Conservation (phyloP, 1,139 yeast species). For the Pichia cactophila region DNA sequence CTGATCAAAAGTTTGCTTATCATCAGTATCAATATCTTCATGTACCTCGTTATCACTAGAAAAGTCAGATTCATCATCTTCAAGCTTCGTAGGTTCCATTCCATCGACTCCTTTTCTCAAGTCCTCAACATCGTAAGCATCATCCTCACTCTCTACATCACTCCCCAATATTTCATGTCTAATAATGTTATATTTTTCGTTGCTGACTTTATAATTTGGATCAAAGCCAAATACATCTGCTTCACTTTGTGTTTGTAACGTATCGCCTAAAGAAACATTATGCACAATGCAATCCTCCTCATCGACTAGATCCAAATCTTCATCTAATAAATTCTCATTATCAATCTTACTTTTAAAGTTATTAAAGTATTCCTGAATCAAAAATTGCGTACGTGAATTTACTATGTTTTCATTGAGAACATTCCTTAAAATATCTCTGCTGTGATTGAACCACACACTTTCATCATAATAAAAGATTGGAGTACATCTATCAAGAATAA, state of each 20-base stretch:
- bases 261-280: slow-evolving; percentile 47
- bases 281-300: slow-evolving; percentile 60
- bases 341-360: slow-evolving; percentile 42
- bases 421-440: slow-evolving; percentile 55
- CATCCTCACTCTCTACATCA: slow-evolving; percentile 30
- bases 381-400: slow-evolving; percentile 37
- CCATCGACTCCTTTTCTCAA: slow-evolving; percentile 20
- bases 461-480: slow-evolving; percentile 35
- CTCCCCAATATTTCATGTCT: slow-evolving; percentile 41
- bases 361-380: slow-evolving; percentile 48
- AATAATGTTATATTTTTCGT: slow-evolving; percentile 35
- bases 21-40: slow-evolving; percentile 18
- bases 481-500: slow-evolving; percentile 40
- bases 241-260: slow-evolving; percentile 38
- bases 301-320: slow-evolving; percentile 53
- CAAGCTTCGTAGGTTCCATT: background rate
- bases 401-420: slow-evolving; percentile 51
- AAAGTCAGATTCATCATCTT: slow-evolving; percentile 24
- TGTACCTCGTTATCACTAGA: slow-evolving; percentile 37
- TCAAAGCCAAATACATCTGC: slow-evolving; percentile 50
- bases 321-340: slow-evolving; percentile 29
- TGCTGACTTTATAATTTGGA: slow-evolving; percentile 43
- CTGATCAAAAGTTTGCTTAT: slow-evolving; percentile 15
- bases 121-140: slow-evolving; percentile 8
- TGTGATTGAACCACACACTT: slow-evolving; percentile 39